Base-by-base conservation (phyloP, 148 eudicot genomes). In the Heliosperma pusillum region DNA sequence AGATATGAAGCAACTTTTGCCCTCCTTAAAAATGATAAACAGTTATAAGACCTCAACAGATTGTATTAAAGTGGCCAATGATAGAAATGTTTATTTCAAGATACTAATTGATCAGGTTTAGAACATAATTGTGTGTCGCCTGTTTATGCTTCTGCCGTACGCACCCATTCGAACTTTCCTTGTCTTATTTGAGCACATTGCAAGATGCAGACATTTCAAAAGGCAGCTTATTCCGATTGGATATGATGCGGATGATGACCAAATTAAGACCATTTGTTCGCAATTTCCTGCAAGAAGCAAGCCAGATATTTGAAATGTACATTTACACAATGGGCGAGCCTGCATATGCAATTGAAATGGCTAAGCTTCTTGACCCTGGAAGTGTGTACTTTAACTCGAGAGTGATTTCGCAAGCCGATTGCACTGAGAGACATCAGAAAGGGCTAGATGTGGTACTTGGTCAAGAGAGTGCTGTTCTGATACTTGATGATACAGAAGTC, bases 301-400 rank as follows among this genome's bases (percentile, higher is more conserved):
- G 81, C 79, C 82, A 80, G 11, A 65, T 92, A 82, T 95, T 92
- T 79, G 97, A 92, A 83, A 90, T 95, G 98, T 92, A 88, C 78
- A 95, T 95, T 52, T 95, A 95, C 73, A 95, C 98, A 17, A 95
- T 92, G 98, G 98, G 98, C 27, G 97, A 95, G 65, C 86, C 88
- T 8, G 73, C 86, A 11, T 95, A 95, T 79, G 97, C 97, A 16
- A 20, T 85, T 65, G 89, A 90, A 84, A 95, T 95, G 98, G 96
- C 96, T 74, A 83, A 74, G 55, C 83, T 91, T 76, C 90, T 94
- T 59, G 88, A 84, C 78, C 97, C 98, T 45, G 87, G 60, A n/a
- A 27, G 71, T 30, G 27, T 82, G 50, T 89, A 89, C 77, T 86
- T 92, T 65, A 60, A 83, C 58, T 88, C 91, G 26, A 84, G 88